Evolutionary conservation across 495 filamentous ascomycete species (phyloP), one percentile per base, ranked within the genome.

Genomic region (Penicillium angulare): DNA sequence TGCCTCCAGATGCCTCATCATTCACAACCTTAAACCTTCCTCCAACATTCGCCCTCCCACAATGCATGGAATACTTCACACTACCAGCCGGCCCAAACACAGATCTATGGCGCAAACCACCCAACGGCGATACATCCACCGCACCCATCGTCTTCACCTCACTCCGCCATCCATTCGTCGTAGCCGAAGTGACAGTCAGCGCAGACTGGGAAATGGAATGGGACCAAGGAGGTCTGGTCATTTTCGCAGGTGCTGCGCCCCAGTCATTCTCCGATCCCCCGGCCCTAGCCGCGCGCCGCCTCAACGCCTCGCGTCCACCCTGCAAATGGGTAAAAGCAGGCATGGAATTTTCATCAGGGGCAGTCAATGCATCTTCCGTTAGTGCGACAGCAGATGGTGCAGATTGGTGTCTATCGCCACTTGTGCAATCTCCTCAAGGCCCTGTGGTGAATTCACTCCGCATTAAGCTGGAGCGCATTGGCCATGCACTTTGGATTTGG

Each of bases 241-340:
- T 89, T 49, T 90, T 90, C 50, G 83, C 86, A 36, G 88, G 88
- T 47, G 84, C 84, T 13, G 76, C 87, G 20, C 78, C 90, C 0
- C 65, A 70, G 49, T 64, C 74, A 1, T 55, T 64, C 27, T 62
- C 65, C 1, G 64, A 64, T 7, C 33, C 51, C 3, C 22, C 45
- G 12, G 38, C 41, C 8, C 50, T 55, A 41, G 48, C 61, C 17
- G 44, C 45, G 1, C 50, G 57, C 23, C 56, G 49, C 13, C 42
- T 43, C 9, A 43, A 47, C 5, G 26, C 29, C 27, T 2, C 27
- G 10, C 24, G 20, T n/a, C 63, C 56, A 8, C 66, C 71, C 5
- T 75, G 76, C 42, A 82, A 81, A 74, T 82, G 79, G 79, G 79
- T 82, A 47, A 82, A 82, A 64, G 78, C 79, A 15, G 77, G 78